phyloP scores from a whole-genome alignment of 2,329 filamentous ascomycete species.

The Colletotrichum theobromicola region DNA sequence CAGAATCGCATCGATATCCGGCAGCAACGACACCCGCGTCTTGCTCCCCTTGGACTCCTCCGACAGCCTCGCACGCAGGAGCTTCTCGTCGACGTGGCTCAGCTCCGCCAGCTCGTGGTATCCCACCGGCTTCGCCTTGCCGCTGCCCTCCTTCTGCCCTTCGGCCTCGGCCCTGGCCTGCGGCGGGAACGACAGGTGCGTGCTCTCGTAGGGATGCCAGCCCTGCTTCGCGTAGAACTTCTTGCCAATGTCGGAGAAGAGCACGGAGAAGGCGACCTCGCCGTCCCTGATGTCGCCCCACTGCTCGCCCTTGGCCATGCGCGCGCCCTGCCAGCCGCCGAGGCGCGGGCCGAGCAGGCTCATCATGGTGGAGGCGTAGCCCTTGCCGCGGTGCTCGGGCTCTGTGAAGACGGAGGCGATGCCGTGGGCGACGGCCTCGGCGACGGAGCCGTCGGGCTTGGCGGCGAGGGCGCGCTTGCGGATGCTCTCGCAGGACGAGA shows the following conservation, averaged over 20 bases:
- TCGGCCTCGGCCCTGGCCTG: slow-evolving; percentile 26
- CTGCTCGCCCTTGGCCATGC: slow-evolving; percentile 26
- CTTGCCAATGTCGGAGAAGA: slow-evolving; percentile 89
- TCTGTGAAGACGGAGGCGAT: slow-evolving; percentile 83
- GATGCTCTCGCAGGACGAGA: slow-evolving; percentile 69
- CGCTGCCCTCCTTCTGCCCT: slow-evolving; percentile 10
- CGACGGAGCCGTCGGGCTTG: slow-evolving; percentile 34
- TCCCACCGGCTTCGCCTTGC: slow-evolving; percentile 51
- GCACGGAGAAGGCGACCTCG: slow-evolving; percentile 69
- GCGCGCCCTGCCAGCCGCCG: slow-evolving; percentile 36
- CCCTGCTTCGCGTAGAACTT: slow-evolving; percentile 78
- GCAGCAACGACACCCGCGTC: slow-evolving; percentile 68
- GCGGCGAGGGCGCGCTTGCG: slow-evolving; percentile 62
- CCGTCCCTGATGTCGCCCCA: slow-evolving; percentile 23
- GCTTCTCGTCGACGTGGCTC: slow-evolving; percentile 67
- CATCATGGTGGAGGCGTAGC: slow-evolving; percentile 82
- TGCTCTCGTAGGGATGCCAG: slow-evolving; percentile 77
- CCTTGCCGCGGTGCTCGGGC: slow-evolving; percentile 68
- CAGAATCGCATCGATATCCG: slow-evolving; percentile 69
- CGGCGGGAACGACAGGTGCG: slow-evolving; percentile 70
- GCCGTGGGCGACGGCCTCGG: slow-evolving; percentile 71
- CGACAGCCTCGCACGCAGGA: slow-evolving; percentile 61
- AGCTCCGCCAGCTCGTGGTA: slow-evolving; percentile 66
- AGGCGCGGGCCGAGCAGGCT: slow-evolving; percentile 61
- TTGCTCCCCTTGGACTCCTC: slow-evolving; percentile 39